Evolutionary conservation across 1,139 yeast species (phyloP).

Genomic region (Ogataea hybrid): DNA sequence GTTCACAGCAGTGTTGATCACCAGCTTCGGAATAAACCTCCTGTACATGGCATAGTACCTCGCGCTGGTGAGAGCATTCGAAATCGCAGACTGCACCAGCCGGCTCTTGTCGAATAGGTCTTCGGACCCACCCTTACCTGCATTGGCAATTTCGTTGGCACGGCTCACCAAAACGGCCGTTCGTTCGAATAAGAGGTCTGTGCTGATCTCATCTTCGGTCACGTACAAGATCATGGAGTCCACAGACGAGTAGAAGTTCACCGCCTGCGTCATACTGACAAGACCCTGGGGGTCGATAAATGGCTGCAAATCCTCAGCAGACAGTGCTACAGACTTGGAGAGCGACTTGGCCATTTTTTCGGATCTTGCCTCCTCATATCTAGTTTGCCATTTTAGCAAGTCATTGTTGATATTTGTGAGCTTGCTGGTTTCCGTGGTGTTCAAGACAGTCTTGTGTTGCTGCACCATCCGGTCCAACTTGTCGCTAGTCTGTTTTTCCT

Average conservation of each 20-base stretch:
- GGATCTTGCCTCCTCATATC: conserved; percentile 17
- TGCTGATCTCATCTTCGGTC: conserved; percentile 34
- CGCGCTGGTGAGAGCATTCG: conserved; percentile 75
- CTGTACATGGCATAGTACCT: conserved; percentile 71
- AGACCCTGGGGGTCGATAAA: conserved; percentile 18
- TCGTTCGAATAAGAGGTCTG: conserved; percentile 50
- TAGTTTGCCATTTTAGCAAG: conserved; percentile 19
- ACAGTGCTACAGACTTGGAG: conserved; percentile 10
- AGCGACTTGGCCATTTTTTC: conserved; percentile 12
- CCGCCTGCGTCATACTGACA: conserved; percentile 43
- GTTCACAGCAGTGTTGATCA: conserved; percentile 75
- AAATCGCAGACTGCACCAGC: conserved; percentile 58
- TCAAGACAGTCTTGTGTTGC: conserved; percentile 5
- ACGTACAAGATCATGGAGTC: conserved; percentile 44
- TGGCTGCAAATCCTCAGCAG: conserved; percentile 6
- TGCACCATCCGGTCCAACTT: conserved; percentile 9
- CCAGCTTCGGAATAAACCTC: conserved; percentile 63
- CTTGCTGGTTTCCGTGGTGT: conserved; percentile 9
- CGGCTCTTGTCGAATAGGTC: conserved; percentile 14
- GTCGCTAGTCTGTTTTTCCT: conserved; percentile 8
- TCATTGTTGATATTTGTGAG: conserved; percentile 15
- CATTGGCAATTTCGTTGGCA: conserved; percentile 38
- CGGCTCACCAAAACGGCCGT: conserved; percentile 51
- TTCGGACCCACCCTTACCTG: conserved; percentile 38
- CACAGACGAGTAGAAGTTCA: conserved; percentile 46